phyloP scores from a whole-genome alignment of 257 asterid genomes.

The Voacanga thouarsii region DNA sequence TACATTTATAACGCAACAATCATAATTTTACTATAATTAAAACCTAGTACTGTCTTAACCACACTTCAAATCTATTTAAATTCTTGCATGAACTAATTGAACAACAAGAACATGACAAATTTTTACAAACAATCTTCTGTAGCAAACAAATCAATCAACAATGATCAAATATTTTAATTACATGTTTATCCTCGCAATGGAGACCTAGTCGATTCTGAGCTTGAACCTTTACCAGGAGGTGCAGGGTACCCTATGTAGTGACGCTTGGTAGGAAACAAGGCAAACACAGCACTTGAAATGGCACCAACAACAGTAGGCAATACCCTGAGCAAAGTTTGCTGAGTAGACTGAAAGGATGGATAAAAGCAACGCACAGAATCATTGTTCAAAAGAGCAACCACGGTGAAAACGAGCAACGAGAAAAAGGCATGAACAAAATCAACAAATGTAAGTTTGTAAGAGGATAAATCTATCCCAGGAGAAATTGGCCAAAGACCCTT shows the following conservation, averaged over 20 bases:
- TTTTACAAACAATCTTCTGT: no score
- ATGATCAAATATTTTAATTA: no score
- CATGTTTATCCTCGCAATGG: not conserved
- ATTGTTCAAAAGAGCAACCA: constrained; percentile 56
- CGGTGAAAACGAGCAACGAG: constrained; percentile 50
- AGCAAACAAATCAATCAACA: no score
- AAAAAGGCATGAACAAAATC: constrained; percentile 73
- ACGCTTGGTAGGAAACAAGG: constrained; percentile 56
- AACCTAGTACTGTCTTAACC: no score
- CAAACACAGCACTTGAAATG: constrained; percentile 43
- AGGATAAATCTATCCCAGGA: constrained; percentile 35
- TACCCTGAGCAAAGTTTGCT: constrained; percentile 44
- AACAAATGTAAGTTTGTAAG: constrained; percentile 46
- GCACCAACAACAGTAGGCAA: constrained; percentile 60
- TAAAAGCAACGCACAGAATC: constrained; percentile 62
- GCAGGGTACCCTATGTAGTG: constrained; percentile 68
- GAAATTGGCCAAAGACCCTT: constrained; percentile 69
- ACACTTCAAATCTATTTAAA: no score
- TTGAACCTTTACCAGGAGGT: no score
- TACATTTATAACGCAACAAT: no score
- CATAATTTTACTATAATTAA: no score
- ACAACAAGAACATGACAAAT: no score
- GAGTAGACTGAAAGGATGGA: constrained; percentile 50
- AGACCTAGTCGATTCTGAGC: not conserved
- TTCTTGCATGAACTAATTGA: no score